Evolutionary conservation across 192 early-diverging fungal species (phyloP).

Genomic region (Pilaira anomala): DNA sequence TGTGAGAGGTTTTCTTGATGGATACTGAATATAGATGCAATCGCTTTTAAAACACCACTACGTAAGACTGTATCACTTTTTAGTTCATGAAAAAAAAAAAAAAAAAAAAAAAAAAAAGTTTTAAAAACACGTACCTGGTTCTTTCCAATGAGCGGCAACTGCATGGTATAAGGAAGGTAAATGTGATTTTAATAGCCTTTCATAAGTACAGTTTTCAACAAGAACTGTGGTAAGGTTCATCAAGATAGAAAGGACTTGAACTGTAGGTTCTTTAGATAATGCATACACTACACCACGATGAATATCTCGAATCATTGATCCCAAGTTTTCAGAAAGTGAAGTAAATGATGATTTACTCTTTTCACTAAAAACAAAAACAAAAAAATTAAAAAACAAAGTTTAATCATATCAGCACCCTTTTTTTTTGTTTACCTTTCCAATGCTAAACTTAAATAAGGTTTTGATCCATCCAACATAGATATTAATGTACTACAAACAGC

Average conservation of each 20-base stretch:
- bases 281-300: conserved; percentile 37
- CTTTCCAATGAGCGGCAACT: conserved; percentile 8
- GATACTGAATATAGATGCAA: conserved; percentile 6
- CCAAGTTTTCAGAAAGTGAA: conserved; percentile 41
- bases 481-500: conserved; percentile 43
- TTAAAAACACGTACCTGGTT: conserved; percentile 1
- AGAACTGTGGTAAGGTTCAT: conserved; percentile 34
- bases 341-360: conserved; percentile 46
- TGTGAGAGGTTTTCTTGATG: background rate
- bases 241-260: conserved; percentile 22
- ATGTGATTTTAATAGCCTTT: conserved; percentile 36
- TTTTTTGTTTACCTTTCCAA: conserved; percentile 39
- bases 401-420: background rate
- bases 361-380: background rate
- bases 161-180: conserved; percentile 29
- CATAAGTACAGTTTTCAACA: conserved; percentile 37
- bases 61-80: background rate
- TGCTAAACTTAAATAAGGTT: conserved; percentile 51
- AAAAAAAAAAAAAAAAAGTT: background rate
- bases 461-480: conserved; percentile 48
- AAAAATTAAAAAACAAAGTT: background rate
- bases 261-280: conserved; percentile 22
- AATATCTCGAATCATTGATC: conserved; percentile 34
- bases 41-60: conserved; percentile 5
- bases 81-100: background rate